phyloP scores from a whole-genome alignment of 1,284 basidiomycete species.

The Tylopilus sp. region DNA sequence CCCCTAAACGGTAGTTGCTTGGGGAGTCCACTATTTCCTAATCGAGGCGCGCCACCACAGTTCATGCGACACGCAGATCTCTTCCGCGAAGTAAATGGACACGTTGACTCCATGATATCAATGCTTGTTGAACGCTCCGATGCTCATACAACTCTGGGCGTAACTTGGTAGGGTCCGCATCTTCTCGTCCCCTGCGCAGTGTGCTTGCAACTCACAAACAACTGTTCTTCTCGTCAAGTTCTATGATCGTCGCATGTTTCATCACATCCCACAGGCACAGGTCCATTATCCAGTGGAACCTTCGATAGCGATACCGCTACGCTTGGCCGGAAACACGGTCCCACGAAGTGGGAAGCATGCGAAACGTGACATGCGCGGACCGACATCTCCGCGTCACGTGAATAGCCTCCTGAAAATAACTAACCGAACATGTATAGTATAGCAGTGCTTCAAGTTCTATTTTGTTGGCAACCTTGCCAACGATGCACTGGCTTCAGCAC shows the following conservation, averaged over 20 bases:
- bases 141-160: not conserved
- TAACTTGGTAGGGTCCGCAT: not conserved
- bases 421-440: not conserved
- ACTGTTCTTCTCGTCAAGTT: too few relatives aligned
- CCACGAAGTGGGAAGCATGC: not conserved
- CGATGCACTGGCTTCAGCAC: not conserved
- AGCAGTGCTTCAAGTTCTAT: not conserved
- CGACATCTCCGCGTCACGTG: not conserved
- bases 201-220: not conserved
- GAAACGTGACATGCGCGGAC: constrained; percentile 2
- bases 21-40: not conserved
- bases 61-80: not conserved
- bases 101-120: not conserved
- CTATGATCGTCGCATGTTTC: too few relatives aligned
- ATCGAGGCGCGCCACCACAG: not conserved
- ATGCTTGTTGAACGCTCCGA: not conserved
- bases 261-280: not conserved
- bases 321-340: not conserved
- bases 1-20: not conserved
- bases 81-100: not conserved
- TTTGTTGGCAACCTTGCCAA: not conserved
- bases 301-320: not conserved
- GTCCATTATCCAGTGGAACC: not conserved
- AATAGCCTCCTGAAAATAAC: too few relatives aligned
- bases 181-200: not conserved